phyloP scores from a whole-genome alignment of 2,329 filamentous ascomycete species.

The Epichloe festucae region DNA sequence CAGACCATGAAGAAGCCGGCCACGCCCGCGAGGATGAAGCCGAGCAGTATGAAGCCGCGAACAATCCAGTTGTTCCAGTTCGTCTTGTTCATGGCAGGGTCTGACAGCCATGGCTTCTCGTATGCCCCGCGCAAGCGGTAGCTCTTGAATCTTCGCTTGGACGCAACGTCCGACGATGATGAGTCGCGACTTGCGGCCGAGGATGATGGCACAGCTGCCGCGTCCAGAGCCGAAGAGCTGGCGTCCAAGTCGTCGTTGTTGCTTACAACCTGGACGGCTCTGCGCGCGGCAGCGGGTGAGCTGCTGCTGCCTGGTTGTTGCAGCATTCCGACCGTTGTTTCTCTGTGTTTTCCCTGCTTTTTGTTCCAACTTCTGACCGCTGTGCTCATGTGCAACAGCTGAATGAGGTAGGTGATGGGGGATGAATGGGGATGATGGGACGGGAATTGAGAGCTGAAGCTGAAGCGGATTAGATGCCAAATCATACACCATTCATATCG shows the following conservation, averaged over 20 bases:
- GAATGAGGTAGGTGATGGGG: too few species aligned
- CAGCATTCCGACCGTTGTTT: neutral
- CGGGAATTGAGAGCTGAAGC: neutral
- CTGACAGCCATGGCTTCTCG: constrained; percentile 26
- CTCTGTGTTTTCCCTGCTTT: too few species aligned
- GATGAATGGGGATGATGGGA: neutral
- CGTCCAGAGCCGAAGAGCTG: neutral
- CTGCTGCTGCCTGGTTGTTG: neutral
- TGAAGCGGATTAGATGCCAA: neutral
- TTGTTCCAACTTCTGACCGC: too few species aligned
- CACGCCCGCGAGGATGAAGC: constrained; percentile 20
- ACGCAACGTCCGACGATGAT: constrained; percentile 3
- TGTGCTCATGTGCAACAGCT: too few species aligned
- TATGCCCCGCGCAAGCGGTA: constrained; percentile 21
- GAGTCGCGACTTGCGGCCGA: neutral
- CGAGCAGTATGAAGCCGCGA: constrained; percentile 17
- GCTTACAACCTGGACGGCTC: neutral
- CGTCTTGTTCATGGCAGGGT: constrained; percentile 19
- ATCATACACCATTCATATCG: neutral
- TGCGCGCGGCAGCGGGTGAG: neutral
- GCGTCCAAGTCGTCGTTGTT: neutral
- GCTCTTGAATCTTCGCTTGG: constrained; percentile 17
- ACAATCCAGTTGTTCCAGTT: constrained; percentile 24
- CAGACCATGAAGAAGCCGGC: constrained; percentile 19
- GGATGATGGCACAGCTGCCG: neutral